These are phyloP conservation scores for Arachis hypogaea DNA, from an alignment of 306 rosid genomes.

Conservation along the genomic window DNA sequence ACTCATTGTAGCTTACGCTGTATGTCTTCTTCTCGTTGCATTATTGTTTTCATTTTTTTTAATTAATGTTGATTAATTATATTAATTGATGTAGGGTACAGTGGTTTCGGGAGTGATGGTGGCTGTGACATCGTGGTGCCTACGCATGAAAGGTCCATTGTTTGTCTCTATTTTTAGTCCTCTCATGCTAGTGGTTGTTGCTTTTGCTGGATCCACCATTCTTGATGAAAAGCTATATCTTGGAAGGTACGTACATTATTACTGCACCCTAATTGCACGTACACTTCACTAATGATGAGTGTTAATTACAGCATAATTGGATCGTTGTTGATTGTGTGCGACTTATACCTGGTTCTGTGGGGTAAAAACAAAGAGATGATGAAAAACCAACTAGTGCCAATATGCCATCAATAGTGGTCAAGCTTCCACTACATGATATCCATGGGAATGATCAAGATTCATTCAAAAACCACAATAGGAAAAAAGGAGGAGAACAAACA, in stretches of 20 bases:
- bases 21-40: too few relatives aligned
- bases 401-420: conserved; percentile 4
- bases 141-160: conserved; percentile 40
- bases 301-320: conserved; percentile 45
- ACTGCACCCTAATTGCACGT: too few relatives aligned
- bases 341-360: conserved; percentile 54
- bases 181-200: conserved; percentile 41
- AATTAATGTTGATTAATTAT: too few relatives aligned
- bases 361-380: conserved; percentile 51
- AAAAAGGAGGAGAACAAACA: too few relatives aligned
- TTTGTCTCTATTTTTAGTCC: conserved; percentile 45
- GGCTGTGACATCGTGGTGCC: conserved; percentile 33
- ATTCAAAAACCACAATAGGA: too few relatives aligned
- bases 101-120: conserved; percentile 44
- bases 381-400: conserved; percentile 14
- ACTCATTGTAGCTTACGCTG: conserved; percentile 36
- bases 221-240: conserved; percentile 45
- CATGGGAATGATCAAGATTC: too few relatives aligned
- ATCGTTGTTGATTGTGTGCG: conserved; percentile 44
- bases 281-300: too few relatives aligned
- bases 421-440: neutral
- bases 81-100: conserved; percentile 10
- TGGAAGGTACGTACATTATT: conserved; percentile 30
- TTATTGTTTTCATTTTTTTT: too few relatives aligned
- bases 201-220: conserved; percentile 40